Percentiles rank a stretch among this genome's conserved stretches.
Evolutionary conservation across 2,329 filamentous ascomycete species (phyloP).

Genomic region (Neospermospora avenae): DNA sequence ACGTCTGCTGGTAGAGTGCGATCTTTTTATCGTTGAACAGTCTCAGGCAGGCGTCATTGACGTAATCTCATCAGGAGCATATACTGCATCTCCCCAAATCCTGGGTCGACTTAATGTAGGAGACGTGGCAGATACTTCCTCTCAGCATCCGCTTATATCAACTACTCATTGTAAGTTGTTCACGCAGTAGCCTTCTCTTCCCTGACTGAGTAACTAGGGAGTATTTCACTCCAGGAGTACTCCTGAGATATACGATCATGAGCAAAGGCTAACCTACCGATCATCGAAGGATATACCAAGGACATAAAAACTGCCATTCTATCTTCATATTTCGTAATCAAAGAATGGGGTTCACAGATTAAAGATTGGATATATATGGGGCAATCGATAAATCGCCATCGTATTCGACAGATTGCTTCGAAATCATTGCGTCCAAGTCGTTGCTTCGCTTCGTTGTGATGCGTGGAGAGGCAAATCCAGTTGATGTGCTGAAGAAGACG

Average conservation of each 20-base stretch:
- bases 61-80: slow-evolving; percentile 31
- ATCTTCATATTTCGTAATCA: slow-evolving; percentile 62
- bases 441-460: slow-evolving; percentile 25
- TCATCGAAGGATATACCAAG: slow-evolving; percentile 50
- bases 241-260: no score
- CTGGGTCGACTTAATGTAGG: slow-evolving; percentile 27
- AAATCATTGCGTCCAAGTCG: slow-evolving; percentile 32
- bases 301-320: slow-evolving; percentile 64
- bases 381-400: slow-evolving; percentile 59
- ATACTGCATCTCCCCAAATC: slow-evolving; percentile 19
- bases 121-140: slow-evolving; percentile 1
- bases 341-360: slow-evolving; percentile 61
- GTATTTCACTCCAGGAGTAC: not conserved
- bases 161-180: slow-evolving; percentile 5
- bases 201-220: no score
- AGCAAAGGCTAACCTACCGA: slow-evolving; percentile 64
- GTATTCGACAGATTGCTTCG: slow-evolving; percentile 57
- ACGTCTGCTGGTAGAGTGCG: slow-evolving; percentile 41
- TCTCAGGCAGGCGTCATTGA: slow-evolving; percentile 37
- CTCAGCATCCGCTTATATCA: slow-evolving; percentile 11
- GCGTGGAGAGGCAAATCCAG: slow-evolving; percentile 43
- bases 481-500: slow-evolving; percentile 37
- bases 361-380: slow-evolving; percentile 59
- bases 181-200: no score
- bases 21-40: slow-evolving; percentile 44